Conservation (phyloP, 2,329 filamentous ascomycete genomes). For the Cercospora berteroae region DNA sequence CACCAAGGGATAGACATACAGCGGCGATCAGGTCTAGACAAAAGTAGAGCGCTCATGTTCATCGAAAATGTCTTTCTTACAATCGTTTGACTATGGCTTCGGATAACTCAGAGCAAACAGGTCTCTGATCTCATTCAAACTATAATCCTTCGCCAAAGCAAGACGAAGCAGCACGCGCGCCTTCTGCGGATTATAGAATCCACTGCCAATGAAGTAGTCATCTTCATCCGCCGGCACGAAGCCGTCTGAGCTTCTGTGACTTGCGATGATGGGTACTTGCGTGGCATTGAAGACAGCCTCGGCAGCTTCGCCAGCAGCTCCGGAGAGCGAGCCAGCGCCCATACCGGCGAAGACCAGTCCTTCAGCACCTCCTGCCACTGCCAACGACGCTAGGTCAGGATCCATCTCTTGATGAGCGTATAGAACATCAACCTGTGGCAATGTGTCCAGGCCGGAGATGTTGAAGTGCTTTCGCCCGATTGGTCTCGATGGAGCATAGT, state of each 20-base stretch:
- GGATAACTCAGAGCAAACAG: slow-evolving; percentile 31
- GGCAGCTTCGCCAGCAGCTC: slow-evolving; percentile 42
- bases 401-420: slow-evolving; percentile 54
- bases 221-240: slow-evolving; percentile 45
- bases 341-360: slow-evolving; percentile 58
- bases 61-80: not conserved
- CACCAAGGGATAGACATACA: not conserved
- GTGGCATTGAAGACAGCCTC: slow-evolving; percentile 47
- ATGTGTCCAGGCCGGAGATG: slow-evolving; percentile 36
- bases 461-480: slow-evolving; percentile 49
- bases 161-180: slow-evolving; percentile 52
- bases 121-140: slow-evolving; percentile 47
- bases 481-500: slow-evolving; percentile 54
- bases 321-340: slow-evolving; percentile 54
- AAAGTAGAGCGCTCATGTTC: not conserved
- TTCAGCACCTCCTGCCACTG: slow-evolving; percentile 51
- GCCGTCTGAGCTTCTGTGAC: slow-evolving; percentile 53
- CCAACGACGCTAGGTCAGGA: slow-evolving; percentile 48
- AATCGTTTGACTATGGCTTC: not conserved
- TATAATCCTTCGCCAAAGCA: slow-evolving; percentile 35
- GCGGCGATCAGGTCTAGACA: not conserved
- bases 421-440: slow-evolving; percentile 58
- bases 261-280: slow-evolving; percentile 52
- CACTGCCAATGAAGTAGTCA: slow-evolving; percentile 44
- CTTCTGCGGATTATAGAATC: slow-evolving; percentile 58